Percentiles rank a stretch among this genome's conserved stretches.
Conservation (phyloP, 2,329 filamentous ascomycete species). For the Colletotrichum sp. region DNA sequence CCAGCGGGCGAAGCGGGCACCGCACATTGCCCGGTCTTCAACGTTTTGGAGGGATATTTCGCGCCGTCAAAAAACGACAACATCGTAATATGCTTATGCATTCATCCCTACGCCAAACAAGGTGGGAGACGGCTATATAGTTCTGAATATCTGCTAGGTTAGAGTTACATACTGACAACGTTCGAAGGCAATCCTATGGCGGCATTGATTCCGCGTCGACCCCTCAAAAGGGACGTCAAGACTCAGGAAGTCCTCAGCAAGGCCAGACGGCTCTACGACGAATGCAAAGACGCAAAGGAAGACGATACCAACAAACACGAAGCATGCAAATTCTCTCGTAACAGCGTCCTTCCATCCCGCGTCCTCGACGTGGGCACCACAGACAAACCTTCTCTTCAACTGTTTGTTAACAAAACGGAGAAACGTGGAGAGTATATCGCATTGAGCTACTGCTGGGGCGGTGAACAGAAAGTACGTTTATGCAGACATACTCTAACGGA, state of each 20-base stretch:
- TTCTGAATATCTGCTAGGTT: no score
- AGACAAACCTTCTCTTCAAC: not conserved
- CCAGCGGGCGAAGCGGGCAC: no score
- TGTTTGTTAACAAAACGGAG: not conserved
- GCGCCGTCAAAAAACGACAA: no score
- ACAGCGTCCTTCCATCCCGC: not conserved
- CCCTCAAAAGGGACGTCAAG: not conserved
- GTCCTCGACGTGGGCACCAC: slow-evolving; percentile 4
- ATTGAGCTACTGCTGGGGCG: slow-evolving; percentile 26
- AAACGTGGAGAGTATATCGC: slow-evolving; percentile 15
- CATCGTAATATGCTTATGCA: no score
- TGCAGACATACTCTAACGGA: not conserved
- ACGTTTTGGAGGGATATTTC: not conserved
- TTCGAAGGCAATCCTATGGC: not conserved
- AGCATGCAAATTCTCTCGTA: not conserved
- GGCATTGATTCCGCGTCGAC: not conserved
- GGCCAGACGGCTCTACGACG: not conserved
- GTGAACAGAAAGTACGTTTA: not conserved
- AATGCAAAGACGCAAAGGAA: not conserved
- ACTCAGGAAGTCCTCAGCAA: not conserved
- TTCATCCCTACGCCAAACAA: not conserved
- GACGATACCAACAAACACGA: not conserved
- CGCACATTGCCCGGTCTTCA: not conserved
- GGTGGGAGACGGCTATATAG: not conserved
- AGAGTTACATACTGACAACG: not conserved